Evolutionary conservation across 2,329 filamentous ascomycete genomes (phyloP), one percentile per base, ranked within the genome.

Genomic region (Fusarium albosuccineum): DNA sequence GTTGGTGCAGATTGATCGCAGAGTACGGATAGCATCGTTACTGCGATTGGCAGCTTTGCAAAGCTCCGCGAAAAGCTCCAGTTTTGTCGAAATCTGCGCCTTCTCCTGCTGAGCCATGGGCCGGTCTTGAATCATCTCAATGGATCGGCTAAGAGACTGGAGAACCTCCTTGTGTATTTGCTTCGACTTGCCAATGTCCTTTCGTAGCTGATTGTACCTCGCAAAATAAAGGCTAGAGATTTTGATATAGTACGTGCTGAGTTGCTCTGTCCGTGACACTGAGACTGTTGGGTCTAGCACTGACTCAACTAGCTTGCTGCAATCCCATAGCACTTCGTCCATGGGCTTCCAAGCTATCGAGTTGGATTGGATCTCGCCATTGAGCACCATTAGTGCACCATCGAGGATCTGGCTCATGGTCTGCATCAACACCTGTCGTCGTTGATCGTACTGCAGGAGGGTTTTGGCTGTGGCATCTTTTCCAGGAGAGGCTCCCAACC

Each of bases 221-320:
- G 87, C 82, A 74, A 90, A 93, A 74, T 92, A 92, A 4, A 92
- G 82, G 69, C 91, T 90, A 0, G 91, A 93, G 27, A 93, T 86
- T 70, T 89, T 92, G 64, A 91, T 84, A 58, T 87, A 82, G 67
- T 89, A 87, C 3, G 80, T 81, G n/a, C 68, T 72, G 11, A 80
- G 69, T 51, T 79, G 75, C 29, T 79, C 79, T 1, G 68, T 50
- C 48, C 72, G 75, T 16, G 72, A 55, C 9, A 67, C 45, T 1
- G 78, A 76, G 11, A 75, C 60, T 5, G 72, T 67, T 5, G 77
- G 73, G 46, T 84, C 79, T 6, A 83, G 82, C 44, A 89, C 79
- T 51, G 82, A 80, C 34, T 87, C 84, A 9, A 90, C 76, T 13
- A 91, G 78, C 7, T 78, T 77, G 8, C 84, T 72, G 61, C 85